These are phyloP conservation scores for Trametes cubensis DNA, from an alignment of 768 basidiomycete genomes.

Conservation along the genomic window DNA sequence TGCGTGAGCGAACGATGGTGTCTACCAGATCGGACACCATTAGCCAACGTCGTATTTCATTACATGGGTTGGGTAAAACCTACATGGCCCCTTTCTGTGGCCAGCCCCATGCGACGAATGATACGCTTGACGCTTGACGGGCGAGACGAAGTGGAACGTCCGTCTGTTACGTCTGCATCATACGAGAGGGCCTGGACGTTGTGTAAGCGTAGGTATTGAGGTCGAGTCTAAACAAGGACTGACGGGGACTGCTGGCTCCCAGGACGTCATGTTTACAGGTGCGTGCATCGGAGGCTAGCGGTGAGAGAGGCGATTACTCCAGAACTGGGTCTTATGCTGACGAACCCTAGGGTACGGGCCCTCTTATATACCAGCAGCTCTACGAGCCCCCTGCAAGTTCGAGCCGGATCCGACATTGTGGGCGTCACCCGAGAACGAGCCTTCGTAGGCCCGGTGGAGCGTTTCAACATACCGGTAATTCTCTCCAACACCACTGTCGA, in stretches of 20 bases:
- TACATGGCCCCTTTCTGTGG: neutral
- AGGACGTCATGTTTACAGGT: neutral
- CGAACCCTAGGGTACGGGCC: neutral
- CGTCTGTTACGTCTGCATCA: neutral
- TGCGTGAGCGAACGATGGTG: neutral
- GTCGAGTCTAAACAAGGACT: neutral
- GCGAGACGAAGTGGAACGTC: neutral
- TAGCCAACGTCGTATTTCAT: no score
- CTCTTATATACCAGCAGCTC: neutral
- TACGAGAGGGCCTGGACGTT: neutral
- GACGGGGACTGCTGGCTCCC: slow-evolving; percentile 1
- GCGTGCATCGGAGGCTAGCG: neutral
- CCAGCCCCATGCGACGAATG: slow-evolving; percentile 4
- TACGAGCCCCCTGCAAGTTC: neutral
- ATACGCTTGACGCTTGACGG: neutral
- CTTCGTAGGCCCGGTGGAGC: neutral
- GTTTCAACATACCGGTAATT: neutral
- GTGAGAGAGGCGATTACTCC: neutral
- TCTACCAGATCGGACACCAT: neutral
- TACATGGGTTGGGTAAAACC: neutral
- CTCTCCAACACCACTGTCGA: neutral
- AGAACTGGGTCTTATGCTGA: neutral
- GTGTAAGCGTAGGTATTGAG: neutral
- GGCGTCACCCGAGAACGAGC: neutral
- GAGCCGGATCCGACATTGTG: neutral